phyloP scores from a whole-genome alignment of 257 asterid species.

The Petunia secreta region DNA sequence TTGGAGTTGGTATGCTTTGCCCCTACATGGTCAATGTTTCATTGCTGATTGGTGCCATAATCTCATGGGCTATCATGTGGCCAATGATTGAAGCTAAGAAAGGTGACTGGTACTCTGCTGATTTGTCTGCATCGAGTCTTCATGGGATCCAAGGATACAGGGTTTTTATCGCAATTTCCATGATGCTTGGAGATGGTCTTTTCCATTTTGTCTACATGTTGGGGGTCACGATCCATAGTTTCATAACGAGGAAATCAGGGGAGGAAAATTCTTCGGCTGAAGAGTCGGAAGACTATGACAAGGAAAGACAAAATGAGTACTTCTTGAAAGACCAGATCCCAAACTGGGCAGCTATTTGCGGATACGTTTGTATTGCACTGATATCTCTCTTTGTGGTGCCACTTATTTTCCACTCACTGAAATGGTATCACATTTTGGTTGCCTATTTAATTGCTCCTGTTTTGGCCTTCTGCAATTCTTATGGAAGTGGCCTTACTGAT shows the following conservation, averaged over 20 bases:
- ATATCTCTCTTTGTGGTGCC: constrained; percentile 43
- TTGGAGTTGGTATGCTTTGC: constrained; percentile 43
- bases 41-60: constrained; percentile 32
- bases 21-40: constrained; percentile 36
- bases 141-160: constrained; percentile 32
- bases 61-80: constrained; percentile 37
- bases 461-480: constrained; percentile 52
- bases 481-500: constrained; percentile 51
- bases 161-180: constrained; percentile 68
- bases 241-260: constrained; percentile 6
- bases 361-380: constrained; percentile 33
- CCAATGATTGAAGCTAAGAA: constrained; percentile 30
- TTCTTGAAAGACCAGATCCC: constrained; percentile 49
- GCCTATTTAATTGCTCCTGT: constrained; percentile 46
- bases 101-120: constrained; percentile 32
- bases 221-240: constrained; percentile 33
- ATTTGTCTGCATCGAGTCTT: not conserved
- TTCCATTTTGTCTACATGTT: constrained; percentile 64
- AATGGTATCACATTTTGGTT: constrained; percentile 44
- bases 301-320: constrained; percentile 27
- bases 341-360: constrained; percentile 35
- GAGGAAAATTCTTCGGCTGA: not conserved
- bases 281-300: constrained; percentile 33
- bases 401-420: constrained; percentile 42
- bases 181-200: constrained; percentile 83